Evolutionary conservation across 805 yeast genomes (phyloP), one percentile per base, ranked within the genome.

Genomic region (Sporopachydermia quercuum): DNA sequence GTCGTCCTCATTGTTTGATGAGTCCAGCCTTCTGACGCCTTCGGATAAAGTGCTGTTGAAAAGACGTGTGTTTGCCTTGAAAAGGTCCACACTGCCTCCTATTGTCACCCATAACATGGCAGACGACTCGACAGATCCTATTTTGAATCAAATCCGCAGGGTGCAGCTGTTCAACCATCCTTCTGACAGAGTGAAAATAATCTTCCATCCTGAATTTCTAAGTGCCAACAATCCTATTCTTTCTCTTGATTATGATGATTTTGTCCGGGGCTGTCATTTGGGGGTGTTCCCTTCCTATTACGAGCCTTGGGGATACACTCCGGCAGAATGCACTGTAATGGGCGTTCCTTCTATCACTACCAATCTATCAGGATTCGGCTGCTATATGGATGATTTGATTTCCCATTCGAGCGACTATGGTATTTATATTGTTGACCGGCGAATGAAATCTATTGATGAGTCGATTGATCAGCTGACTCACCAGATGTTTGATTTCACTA

Each of bases 221-320:
- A 89, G 84, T 63, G 82, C 95, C 23, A 86, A 85, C 57, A 89
- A 89, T 62, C 97, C 98, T 39, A 81, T 89, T 43, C 68, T 89
- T 55, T 80, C 95, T 15, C 65, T 89, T 42, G 98, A 89, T 60
- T 89, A 89, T 58, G 98, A 89, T 57, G 98, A 89, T 58, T 89
- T 89, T 59, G 98, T 89, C 37, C 74, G 98, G 49, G 98, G 98
- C 45, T 87, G 96, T 58, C 97, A 89, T 61, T 65, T 91, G 59
- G 98, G 98, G 58, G 95, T 89, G 39, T 89, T 89, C 78, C 98
- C 98, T 38, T 85, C 96, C 0, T 89, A 89, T 63, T 89, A 89
- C 56, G 98, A 89, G 63, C 98, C 98, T 3, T 89, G 98, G 98
- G 98, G 98, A 34, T 89, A 89, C 60, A 89, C 98, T 2, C 98